These are phyloP conservation scores for Austroboletus festivus DNA, from an alignment of 768 basidiomycete species.

Conservation along the genomic window DNA sequence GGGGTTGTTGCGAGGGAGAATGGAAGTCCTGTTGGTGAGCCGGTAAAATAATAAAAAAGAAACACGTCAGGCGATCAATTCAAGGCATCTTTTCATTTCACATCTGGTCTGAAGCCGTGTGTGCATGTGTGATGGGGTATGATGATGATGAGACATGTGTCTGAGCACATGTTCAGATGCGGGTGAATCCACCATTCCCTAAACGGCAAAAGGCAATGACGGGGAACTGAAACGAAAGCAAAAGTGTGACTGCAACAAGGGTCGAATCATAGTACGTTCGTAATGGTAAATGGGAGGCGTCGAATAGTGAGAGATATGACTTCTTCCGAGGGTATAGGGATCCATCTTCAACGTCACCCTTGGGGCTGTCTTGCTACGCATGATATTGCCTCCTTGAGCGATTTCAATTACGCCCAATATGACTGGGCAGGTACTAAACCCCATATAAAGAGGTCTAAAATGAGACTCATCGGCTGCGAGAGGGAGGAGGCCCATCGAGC, in stretches of 20 bases:
- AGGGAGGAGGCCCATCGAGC: too few species aligned
- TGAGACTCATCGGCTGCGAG: neutral
- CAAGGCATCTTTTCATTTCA: conserved; percentile 25
- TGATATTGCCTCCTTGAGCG: too few species aligned
- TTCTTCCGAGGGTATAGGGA: too few species aligned
- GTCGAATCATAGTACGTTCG: too few species aligned
- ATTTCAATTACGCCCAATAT: too few species aligned
- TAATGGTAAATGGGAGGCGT: too few species aligned
- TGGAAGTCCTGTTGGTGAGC: conserved; percentile 20
- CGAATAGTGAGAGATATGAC: too few species aligned
- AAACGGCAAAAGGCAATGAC: conserved; percentile 18
- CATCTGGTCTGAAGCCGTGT: neutral
- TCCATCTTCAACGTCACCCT: too few species aligned
- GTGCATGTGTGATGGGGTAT: neutral
- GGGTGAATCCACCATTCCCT: conserved; percentile 8
- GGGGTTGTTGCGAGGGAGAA: conserved; percentile 17
- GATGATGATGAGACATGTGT: conserved; percentile 19
- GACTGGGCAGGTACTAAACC: too few species aligned
- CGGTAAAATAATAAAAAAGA: neutral
- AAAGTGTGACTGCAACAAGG: too few species aligned
- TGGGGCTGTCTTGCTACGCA: too few species aligned
- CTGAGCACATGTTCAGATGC: conserved; percentile 14
- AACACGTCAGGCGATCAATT: conserved; percentile 19
- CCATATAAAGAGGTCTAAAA: too few species aligned
- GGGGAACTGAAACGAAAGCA: conserved; percentile 17